Evolutionary conservation across 2,329 filamentous ascomycete genomes (phyloP), one percentile per base, ranked within the genome.

Genomic region (Pseudogymnoascus sp.): DNA sequence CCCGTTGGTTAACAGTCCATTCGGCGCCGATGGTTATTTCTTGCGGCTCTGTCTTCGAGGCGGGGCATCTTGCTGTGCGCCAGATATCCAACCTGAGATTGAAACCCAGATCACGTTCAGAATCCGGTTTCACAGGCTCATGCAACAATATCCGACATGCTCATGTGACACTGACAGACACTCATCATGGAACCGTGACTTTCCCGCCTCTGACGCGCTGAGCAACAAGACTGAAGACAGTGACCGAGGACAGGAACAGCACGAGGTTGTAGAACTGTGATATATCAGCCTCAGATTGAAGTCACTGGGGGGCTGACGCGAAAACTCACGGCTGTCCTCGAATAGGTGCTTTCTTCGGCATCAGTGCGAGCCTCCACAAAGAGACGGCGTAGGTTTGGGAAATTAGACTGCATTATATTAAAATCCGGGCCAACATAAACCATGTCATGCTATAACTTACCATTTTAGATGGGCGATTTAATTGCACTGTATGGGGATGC

Each of bases 301-400:
- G 15, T 58, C 58, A 39, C n/a, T 1, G 57, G 53, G 61, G 25
- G 59, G 5, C 25, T 37, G 11, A 8, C 20, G 33, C 61, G 62
- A 61, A 38, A 39, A 75, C 89, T 71, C 77, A 97, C 94, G 59
- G 94, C 94, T 75, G 87, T 95, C 67, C 94, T 82, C 12, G 94
- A 97, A 67, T 97, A 94, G 63, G 91, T 89, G 73, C 94, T 89
- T 75, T 97, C 94, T 74, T 99, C 94, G 60, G 89, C 87, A 71
- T 97, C 93, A 2, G 90, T 92, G 62, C 94, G 84, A 33, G 93
- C 89, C 76, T 97, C 93, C 60, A 97, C 93, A 71, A 99, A 97
- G 63, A 99, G 86, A 12, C 94, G 89, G 58, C 94, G 87, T n/a
- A 99, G 82, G 72, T 99, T 97, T 36, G 94, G 94, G 59, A 97